Evolutionary conservation across 495 filamentous ascomycete genomes (phyloP).

Genomic region (Penicillium maclennaniae): DNA sequence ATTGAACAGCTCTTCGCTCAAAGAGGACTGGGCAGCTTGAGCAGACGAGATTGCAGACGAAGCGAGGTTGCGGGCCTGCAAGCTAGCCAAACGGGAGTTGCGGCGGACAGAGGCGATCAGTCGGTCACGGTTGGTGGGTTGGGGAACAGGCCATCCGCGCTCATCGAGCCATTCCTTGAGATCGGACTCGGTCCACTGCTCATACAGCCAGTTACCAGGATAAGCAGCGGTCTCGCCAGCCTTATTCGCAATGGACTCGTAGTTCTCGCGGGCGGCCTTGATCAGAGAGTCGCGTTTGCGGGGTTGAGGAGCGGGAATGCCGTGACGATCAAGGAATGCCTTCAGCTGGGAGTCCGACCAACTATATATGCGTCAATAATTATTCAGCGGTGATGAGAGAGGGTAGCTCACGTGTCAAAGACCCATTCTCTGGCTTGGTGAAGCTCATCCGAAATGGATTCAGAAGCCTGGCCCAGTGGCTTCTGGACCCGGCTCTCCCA

Average conservation of each 20-base stretch:
- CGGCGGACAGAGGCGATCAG: slow-evolving; percentile 86
- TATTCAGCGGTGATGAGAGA: background rate
- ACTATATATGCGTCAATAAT: slow-evolving; percentile 39
- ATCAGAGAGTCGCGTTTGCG: slow-evolving; percentile 80
- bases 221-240: slow-evolving; percentile 75
- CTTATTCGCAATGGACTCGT: slow-evolving; percentile 78
- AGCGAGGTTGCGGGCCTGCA: slow-evolving; percentile 56
- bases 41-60: slow-evolving; percentile 64
- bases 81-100: slow-evolving; percentile 75
- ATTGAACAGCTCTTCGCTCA: slow-evolving; percentile 81
- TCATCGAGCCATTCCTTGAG: slow-evolving; percentile 84
- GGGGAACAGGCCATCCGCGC: slow-evolving; percentile 81
- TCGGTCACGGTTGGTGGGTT: slow-evolving; percentile 80
- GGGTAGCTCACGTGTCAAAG: slow-evolving; percentile 74
- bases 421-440: slow-evolving; percentile 82
- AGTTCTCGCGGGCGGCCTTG: slow-evolving; percentile 72
- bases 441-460: slow-evolving; percentile 66
- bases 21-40: slow-evolving; percentile 59
- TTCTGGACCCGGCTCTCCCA: slow-evolving; percentile 72
- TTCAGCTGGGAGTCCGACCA: slow-evolving; percentile 87
- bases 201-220: slow-evolving; percentile 95
- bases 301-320: slow-evolving; percentile 76
- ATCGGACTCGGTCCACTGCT: slow-evolving; percentile 76
- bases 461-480: slow-evolving; percentile 70
- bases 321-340: slow-evolving; percentile 83